Percentiles rank a stretch among this genome's conserved stretches.
Evolutionary conservation across 140 eudicot genomes (phyloP).

Genomic region (Oenanthe javanica): DNA sequence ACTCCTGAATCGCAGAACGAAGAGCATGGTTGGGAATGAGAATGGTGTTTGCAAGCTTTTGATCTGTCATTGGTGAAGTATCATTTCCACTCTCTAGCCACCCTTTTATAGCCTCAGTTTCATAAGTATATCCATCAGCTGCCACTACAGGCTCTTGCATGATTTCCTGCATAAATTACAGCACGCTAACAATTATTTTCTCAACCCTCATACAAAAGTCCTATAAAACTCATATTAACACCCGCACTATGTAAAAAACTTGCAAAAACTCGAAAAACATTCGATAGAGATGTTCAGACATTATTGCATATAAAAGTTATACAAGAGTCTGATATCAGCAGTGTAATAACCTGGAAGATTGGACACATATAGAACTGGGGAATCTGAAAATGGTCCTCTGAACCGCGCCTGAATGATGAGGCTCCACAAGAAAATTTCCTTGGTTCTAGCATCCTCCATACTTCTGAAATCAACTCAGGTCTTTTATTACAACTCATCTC

Average conservation of each 20-base stretch:
- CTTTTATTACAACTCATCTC: conserved; percentile 38
- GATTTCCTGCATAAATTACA: conserved; percentile 46
- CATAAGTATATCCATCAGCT: conserved; percentile 89
- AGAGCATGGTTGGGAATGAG: conserved; percentile 71
- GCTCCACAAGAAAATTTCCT: conserved; percentile 68
- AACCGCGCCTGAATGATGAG: conserved; percentile 31
- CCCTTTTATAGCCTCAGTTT: conserved; percentile 78
- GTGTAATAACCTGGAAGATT: conserved; percentile 68
- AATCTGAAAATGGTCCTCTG: conserved; percentile 38
- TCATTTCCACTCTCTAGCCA: conserved; percentile 86
- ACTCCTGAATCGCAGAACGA: conserved; percentile 87
- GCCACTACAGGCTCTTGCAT: conserved; percentile 95
- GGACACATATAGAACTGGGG: conserved; percentile 79
- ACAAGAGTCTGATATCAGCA: not conserved
- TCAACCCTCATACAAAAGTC: not conserved
- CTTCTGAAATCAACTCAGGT: conserved; percentile 73
- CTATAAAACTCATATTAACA: not conserved
- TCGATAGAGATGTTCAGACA: not conserved
- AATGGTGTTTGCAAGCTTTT: conserved; percentile 44
- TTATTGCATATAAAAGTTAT: not conserved
- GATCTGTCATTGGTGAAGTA: conserved; percentile 89
- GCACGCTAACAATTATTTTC: not conserved
- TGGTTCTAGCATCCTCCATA: conserved; percentile 78
- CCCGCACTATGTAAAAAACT: not conserved
- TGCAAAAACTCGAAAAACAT: not conserved